Base-by-base conservation (phyloP, 2,329 filamentous ascomycete species). In the Claviceps maximensis region DNA sequence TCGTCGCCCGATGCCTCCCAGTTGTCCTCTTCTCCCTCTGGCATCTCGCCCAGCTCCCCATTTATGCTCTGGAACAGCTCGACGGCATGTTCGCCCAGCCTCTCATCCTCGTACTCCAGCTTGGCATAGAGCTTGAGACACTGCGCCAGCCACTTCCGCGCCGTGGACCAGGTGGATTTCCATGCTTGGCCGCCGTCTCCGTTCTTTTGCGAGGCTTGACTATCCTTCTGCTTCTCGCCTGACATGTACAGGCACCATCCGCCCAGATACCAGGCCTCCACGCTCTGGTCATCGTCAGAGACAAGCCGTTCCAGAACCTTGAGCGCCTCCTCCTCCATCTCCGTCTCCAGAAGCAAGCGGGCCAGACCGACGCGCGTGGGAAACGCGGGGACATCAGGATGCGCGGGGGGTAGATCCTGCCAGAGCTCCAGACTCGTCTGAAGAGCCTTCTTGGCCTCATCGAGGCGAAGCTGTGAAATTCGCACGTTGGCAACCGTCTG, bases 221-320 rank as follows among this genome's bases (percentile, higher is more conserved):
- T 61, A 40, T 63, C 60, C 36, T 69, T 66, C 61, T 80, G 72
- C 74, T 84, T 87, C 66, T 87, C 79, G 12, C 86, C 87, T 57
- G 86, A 74, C 54, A 95, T 78, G 65, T 89, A 88, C 59, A 94
- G 76, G 61, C 89, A 90, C 87, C 91, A 97, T 4, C 93, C 94
- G 45, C 93, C 93, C 5, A 98, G 76, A 70, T 98, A 98, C 89
- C 90, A 96, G 19, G 88, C 86, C 70, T 98, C 93, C 21, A 98
- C 87, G 66, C 91, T 95, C 63, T 86, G 79, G 65, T 98, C 94
- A 59, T 98, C 91, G 65, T 98, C 93, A 38, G 79, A 75, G 41
- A 95, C 81, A 51, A 98, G 73, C 52, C 88, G 76, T 65, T 95
- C 88, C 52, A 96, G 73, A 3, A 97, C 89, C 53, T 86, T 80